Percentiles rank a stretch among this genome's conserved stretches.
Evolutionary conservation across 257 asterid species (phyloP).

Genomic region (Coffea canephora): DNA sequence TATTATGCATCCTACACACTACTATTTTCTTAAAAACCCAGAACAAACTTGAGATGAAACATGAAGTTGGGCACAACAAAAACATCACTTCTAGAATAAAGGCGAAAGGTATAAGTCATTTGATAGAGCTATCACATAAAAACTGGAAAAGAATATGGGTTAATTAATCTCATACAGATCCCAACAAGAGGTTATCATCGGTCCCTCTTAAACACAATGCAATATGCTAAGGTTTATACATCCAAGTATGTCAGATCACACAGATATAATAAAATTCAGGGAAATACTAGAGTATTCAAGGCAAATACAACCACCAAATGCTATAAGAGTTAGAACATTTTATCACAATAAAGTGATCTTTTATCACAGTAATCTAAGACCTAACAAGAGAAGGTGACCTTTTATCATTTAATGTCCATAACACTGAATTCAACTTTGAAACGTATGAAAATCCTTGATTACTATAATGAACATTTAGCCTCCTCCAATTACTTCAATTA

Average conservation of each 20-base stretch:
- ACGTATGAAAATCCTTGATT: too few relatives aligned
- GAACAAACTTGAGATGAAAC: not conserved
- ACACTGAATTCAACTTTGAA: too few relatives aligned
- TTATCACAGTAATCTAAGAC: too few relatives aligned
- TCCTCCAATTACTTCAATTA: too few relatives aligned
- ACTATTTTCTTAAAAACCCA: not conserved
- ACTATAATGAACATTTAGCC: too few relatives aligned
- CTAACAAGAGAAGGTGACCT: too few relatives aligned
- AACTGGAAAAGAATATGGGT: not conserved
- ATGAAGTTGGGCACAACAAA: not conserved
- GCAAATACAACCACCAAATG: not conserved
- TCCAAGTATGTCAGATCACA: not conserved
- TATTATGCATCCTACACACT: not conserved
- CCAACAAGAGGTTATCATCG: not conserved
- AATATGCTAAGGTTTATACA: not conserved
- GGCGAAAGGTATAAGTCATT: not conserved
- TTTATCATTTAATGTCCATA: too few relatives aligned
- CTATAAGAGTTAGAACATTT: not conserved
- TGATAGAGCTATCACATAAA: not conserved
- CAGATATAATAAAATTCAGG: not conserved
- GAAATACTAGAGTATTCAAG: not conserved
- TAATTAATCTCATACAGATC: not conserved
- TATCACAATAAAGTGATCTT: too few relatives aligned
- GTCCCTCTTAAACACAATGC: not conserved
- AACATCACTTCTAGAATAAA: not conserved